phyloP scores from a whole-genome alignment of 2,329 filamentous ascomycete genomes.

The Pyrenochaeta sp. region DNA sequence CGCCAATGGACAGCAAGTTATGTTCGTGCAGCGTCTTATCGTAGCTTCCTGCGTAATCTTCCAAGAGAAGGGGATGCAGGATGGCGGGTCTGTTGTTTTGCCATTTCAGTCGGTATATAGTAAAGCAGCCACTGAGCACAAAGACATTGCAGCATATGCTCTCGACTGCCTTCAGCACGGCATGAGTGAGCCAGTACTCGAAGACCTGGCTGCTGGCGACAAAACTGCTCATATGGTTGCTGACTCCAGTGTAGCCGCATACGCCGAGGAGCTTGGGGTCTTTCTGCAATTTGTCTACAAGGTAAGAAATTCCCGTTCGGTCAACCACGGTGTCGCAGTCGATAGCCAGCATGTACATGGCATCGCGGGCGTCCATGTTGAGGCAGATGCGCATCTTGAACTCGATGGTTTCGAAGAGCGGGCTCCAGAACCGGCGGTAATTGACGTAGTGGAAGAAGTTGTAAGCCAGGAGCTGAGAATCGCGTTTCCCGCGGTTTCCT shows the following conservation, averaged over 20 bases:
- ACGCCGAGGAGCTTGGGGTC: slow-evolving; percentile 1
- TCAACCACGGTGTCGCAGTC: slow-evolving; percentile 1
- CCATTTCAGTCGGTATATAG: slow-evolving; percentile 3
- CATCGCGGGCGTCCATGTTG: slow-evolving; percentile 1
- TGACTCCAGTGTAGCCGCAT: slow-evolving; percentile 3
- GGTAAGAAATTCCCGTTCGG: neutral
- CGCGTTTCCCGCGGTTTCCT: neutral
- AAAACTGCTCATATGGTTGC: slow-evolving; percentile 1
- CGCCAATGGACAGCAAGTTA: slow-evolving; percentile 2
- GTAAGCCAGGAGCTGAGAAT: slow-evolving; percentile 1
- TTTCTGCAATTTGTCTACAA: neutral
- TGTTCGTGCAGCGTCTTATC: slow-evolving; percentile 2
- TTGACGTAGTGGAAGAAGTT: slow-evolving; percentile 4
- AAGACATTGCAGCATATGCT: slow-evolving; percentile 3
- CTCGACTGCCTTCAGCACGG: neutral
- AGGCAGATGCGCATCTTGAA: neutral
- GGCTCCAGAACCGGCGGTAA: neutral
- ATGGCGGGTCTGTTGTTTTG: slow-evolving; percentile 1
- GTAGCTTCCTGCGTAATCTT: slow-evolving; percentile 2
- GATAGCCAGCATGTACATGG: slow-evolving; percentile 2
- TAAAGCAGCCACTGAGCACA: slow-evolving; percentile 2
- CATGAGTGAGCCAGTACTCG: slow-evolving; percentile 3
- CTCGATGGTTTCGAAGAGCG: slow-evolving; percentile 3
- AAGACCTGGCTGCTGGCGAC: slow-evolving; percentile 2
- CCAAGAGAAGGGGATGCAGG: slow-evolving; percentile 2